phyloP scores from a whole-genome alignment of 2,329 filamentous ascomycete genomes.

The Intubia oerlemansii region DNA sequence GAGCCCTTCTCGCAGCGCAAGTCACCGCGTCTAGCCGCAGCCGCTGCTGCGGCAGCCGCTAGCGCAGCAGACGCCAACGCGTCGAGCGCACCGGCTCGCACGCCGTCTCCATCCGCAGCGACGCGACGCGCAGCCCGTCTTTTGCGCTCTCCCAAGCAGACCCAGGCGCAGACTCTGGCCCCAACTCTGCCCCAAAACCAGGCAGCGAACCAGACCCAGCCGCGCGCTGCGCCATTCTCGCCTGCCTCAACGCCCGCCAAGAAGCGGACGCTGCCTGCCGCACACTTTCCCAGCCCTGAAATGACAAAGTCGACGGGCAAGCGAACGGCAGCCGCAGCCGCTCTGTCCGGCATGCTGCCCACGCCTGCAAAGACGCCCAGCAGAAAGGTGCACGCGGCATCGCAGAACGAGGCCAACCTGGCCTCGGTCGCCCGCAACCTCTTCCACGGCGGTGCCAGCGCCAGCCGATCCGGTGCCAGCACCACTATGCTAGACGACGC shows the following conservation, averaged over 20 bases:
- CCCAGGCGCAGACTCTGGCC: slow-evolving; percentile 4
- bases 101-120: slow-evolving; percentile 26
- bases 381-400: slow-evolving; percentile 31
- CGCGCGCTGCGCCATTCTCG: slow-evolving; percentile 10
- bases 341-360: slow-evolving; percentile 38
- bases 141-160: slow-evolving; percentile 12
- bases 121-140: slow-evolving; percentile 9
- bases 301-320: slow-evolving; percentile 17
- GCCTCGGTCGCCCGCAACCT: slow-evolving; percentile 36
- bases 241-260: slow-evolving; percentile 27
- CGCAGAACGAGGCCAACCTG: slow-evolving; percentile 28
- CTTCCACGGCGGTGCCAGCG: too few relatives aligned
- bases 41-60: slow-evolving; percentile 1
- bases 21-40: slow-evolving; percentile 36
- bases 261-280: slow-evolving; percentile 23
- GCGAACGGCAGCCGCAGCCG: slow-evolving; percentile 12
- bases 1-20: slow-evolving; percentile 54
- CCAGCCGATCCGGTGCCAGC: too few relatives aligned
- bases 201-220: slow-evolving; percentile 11
- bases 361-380: slow-evolving; percentile 60
- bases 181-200: neutral
- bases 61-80: neutral
- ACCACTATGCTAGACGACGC: too few relatives aligned
- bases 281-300: slow-evolving; percentile 24
- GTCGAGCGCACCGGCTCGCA: slow-evolving; percentile 19